Conservation (phyloP, 2,329 filamentous ascomycete species). For the Berkeleyomyces rouxiae region DNA sequence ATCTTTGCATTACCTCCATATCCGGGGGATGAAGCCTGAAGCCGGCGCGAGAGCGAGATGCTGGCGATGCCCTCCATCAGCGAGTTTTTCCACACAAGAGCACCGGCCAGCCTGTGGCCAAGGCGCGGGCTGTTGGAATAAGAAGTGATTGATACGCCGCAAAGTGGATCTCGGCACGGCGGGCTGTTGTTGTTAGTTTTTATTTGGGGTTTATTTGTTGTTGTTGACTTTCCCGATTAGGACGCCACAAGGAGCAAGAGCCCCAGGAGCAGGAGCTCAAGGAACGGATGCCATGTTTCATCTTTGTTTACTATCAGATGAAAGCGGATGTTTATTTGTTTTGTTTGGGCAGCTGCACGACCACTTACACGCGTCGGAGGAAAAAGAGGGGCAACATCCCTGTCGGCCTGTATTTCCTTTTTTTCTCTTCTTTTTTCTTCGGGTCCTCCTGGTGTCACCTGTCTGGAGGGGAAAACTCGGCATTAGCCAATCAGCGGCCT, state of each 20-base stretch:
- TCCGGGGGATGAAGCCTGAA: not conserved
- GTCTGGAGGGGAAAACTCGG: not conserved
- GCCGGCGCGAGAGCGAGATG: not conserved
- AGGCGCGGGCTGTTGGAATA: not conserved
- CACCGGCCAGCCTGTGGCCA: not conserved
- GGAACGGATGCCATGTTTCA: not conserved
- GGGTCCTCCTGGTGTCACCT: not conserved
- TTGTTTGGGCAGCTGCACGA: slow-evolving; percentile 1
- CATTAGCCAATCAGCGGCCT: not conserved
- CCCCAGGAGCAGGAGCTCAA: not conserved
- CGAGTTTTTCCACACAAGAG: not conserved
- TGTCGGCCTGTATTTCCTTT: not conserved
- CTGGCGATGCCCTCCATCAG: not conserved
- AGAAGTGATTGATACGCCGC: not conserved
- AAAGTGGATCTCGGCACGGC: not conserved
- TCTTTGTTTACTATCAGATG: slow-evolving; percentile 11
- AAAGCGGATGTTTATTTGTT: slow-evolving; percentile 12
- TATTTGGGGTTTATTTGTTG: not conserved
- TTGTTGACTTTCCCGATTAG: not conserved
- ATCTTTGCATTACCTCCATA: not conserved
- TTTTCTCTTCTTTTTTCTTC: not conserved
- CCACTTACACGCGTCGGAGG: slow-evolving; percentile 1
- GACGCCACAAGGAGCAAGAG: not conserved
- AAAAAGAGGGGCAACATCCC: not conserved
- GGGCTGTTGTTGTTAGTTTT: not conserved